Evolutionary conservation across 2,329 filamentous ascomycete genomes (phyloP), one percentile per base, ranked within the genome.

Genomic region (Metarhizium rileyi): DNA sequence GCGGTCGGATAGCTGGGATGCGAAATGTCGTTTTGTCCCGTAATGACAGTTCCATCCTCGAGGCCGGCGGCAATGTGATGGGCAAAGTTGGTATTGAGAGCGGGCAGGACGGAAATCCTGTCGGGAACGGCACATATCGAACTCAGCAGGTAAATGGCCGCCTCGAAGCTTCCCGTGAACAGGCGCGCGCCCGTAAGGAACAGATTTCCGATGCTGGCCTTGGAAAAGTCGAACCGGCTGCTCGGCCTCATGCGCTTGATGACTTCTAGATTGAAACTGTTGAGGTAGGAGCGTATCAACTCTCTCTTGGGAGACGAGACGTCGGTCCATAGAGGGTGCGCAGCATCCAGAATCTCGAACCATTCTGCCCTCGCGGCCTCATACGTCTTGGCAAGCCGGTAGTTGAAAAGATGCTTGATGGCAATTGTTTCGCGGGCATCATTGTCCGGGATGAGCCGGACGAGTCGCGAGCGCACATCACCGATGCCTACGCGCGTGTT

Each of bases 41-140:
- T 86, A 57, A 97, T 94, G 25, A 85, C 71, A 0, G 80, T 81
- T 7, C 87, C 89, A 63, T 95, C 80, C 18, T 74, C 72, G 0
- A 97, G 75, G 0, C 86, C 85, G 2, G 90, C 91, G 5, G 86
- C 89, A 57, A 97, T 97, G 66, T 97, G 91, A 60, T 95, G 87
- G 0, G 88, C 88, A 70, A 96, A 96, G 65, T 95, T 97, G 54
- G 86, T 90, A 71, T 95, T 95, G 58, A 97, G 87, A 4, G 87
- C 89, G 0, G 91, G 93, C 16, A 97, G 80, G 0, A 96, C 89
- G 0, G 82, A 77, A 5, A 93, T 81, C 47, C 82, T 76, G 10
- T 80, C 76, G 0, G 89, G 86, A 1, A 97, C 86, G n/a, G 81
- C 81, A 61, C 90, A 95, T 55, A 96, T 87, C 57, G 84, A 86